phyloP scores from a whole-genome alignment of 495 filamentous ascomycete genomes.

The Talaromyces thailandensis region DNA sequence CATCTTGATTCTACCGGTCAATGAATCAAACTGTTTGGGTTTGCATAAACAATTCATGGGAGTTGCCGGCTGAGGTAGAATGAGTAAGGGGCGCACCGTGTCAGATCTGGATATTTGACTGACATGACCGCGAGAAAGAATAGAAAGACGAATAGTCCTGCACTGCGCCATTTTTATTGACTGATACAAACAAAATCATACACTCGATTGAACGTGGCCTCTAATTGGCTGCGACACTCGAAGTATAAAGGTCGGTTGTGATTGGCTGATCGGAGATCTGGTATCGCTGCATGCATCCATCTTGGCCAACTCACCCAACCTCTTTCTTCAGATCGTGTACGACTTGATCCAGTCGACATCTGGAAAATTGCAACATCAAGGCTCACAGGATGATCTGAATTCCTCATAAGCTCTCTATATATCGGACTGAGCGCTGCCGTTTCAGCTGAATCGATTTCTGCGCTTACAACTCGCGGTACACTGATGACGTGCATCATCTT shows the following conservation, averaged over 20 bases:
- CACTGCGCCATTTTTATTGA: not conserved
- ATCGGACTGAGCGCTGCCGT: not conserved
- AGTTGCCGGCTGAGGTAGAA: not conserved
- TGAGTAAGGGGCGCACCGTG: no score
- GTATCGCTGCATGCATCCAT: not conserved
- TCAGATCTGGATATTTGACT: no score
- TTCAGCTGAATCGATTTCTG: not conserved
- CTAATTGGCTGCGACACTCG: not conserved
- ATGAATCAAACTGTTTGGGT: not conserved
- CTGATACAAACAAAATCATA: not conserved
- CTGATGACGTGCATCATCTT: not conserved
- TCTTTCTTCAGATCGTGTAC: not conserved
- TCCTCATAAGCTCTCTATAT: not conserved
- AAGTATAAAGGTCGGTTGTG: not conserved
- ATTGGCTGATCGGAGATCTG: not conserved
- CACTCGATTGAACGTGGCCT: not conserved
- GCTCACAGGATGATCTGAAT: not conserved
- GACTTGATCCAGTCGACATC: not conserved
- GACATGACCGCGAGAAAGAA: not conserved
- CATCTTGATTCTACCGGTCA: not conserved
- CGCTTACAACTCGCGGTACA: not conserved
- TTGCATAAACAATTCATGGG: not conserved
- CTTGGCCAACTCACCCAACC: not conserved
- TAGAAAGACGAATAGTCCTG: not conserved
- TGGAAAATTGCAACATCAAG: not conserved